A percentile compares a stretch with the other conserved stretches of the same genome.
Conservation (phyloP, 2,329 filamentous ascomycete species). For the Rutstroemia sp. region DNA sequence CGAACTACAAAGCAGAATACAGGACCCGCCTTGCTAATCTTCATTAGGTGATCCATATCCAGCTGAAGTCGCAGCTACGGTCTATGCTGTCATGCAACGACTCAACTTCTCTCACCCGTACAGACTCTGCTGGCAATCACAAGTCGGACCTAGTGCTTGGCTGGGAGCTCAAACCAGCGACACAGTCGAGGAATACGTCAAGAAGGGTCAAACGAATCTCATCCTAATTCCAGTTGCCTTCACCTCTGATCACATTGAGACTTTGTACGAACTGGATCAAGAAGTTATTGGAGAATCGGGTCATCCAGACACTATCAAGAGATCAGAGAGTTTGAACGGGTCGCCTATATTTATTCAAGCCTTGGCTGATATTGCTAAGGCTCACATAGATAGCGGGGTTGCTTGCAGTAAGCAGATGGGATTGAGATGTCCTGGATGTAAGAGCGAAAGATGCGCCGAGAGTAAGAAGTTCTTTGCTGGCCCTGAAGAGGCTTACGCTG, state of each 20-base stretch:
- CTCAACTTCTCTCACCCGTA: conserved; percentile 86
- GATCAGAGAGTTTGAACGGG: conserved; percentile 87
- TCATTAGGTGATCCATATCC: conserved; percentile 79
- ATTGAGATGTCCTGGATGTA: conserved; percentile 87
- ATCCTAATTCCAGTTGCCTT: conserved; percentile 93
- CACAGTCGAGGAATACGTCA: conserved; percentile 81
- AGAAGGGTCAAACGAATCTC: conserved; percentile 85
- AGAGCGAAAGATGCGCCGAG: conserved; percentile 78
- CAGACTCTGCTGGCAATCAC: conserved; percentile 93
- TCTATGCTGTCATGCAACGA: conserved; percentile 92
- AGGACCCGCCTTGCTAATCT: conserved; percentile 11
- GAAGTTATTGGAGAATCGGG: conserved; percentile 90
- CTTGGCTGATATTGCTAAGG: conserved; percentile 77
- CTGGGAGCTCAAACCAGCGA: conserved; percentile 86
- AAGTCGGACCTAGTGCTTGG: conserved; percentile 94
- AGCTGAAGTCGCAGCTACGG: conserved; percentile 89
- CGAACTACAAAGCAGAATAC: conserved; percentile 16
- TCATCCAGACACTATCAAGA: conserved; percentile 72
- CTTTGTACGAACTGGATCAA: conserved; percentile 84
- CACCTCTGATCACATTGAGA: conserved; percentile 98
- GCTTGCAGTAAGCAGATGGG: conserved; percentile 78
- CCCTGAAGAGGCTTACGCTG: conserved; percentile 13
- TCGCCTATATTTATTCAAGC: conserved; percentile 85
- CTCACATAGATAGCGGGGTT: conserved; percentile 63
- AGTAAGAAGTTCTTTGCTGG: conserved; percentile 57